phyloP scores from a whole-genome alignment of 2,329 filamentous ascomycete species.

The Scedosporium dehoogii region DNA sequence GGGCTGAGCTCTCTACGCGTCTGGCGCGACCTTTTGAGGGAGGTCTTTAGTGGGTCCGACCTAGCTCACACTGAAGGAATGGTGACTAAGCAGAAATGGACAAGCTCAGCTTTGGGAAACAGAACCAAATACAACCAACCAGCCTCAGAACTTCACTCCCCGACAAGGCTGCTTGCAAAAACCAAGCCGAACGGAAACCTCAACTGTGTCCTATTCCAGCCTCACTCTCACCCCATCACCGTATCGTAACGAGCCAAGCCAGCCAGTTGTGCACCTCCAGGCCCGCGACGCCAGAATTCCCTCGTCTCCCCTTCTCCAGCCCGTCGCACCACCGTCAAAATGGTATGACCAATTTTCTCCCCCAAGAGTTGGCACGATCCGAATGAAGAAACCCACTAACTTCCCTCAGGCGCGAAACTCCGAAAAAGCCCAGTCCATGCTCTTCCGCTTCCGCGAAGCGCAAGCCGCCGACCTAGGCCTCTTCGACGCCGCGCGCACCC shows the following conservation, averaged over 20 bases:
- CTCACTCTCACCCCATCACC: background rate
- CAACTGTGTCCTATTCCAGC: background rate
- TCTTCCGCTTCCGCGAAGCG: slow-evolving; percentile 97
- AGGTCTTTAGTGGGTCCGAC: too few species aligned
- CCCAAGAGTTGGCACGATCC: background rate
- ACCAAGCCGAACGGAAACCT: background rate
- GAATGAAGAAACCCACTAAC: background rate
- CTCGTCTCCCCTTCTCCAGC: background rate
- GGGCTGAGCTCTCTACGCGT: background rate
- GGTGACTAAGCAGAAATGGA: background rate
- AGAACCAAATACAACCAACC: background rate
- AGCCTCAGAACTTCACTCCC: background rate
- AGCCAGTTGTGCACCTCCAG: background rate
- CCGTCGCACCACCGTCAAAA: slow-evolving; percentile 3
- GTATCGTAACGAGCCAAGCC: background rate
- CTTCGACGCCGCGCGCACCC: slow-evolving; percentile 81
- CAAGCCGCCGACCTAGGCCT: slow-evolving; percentile 95
- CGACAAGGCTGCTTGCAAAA: background rate
- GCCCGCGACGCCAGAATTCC: background rate
- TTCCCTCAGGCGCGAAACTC: slow-evolving; percentile 73
- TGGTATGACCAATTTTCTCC: slow-evolving; percentile 1
- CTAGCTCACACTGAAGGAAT: background rate
- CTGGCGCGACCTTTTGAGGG: background rate
- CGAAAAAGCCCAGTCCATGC: slow-evolving; percentile 99
- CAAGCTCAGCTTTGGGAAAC: background rate